Percentiles rank a stretch among this genome's conserved stretches.
Conservation (phyloP, 768 basidiomycete species). For the Tubosaeta sp. region DNA sequence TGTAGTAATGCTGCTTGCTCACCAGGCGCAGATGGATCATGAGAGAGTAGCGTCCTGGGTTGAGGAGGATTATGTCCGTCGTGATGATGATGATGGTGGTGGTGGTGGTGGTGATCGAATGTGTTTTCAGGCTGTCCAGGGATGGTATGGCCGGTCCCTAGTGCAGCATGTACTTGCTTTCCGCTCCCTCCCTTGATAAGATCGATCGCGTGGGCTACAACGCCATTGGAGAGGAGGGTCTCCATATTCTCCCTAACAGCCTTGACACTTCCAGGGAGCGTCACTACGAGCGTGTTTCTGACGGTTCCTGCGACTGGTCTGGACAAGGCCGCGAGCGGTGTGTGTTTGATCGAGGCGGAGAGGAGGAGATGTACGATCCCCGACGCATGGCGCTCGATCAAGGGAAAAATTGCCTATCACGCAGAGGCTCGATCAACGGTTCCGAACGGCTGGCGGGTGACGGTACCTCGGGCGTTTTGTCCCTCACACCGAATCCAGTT, state of each 20-base stretch:
- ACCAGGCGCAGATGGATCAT: slow-evolving; percentile 69
- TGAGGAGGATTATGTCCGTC: slow-evolving; percentile 45
- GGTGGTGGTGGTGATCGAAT: slow-evolving; percentile 29
- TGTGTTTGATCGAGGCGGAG: slow-evolving; percentile 63
- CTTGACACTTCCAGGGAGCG: slow-evolving; percentile 82
- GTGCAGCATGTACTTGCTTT: slow-evolving; percentile 47
- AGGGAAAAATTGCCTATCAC: slow-evolving; percentile 50
- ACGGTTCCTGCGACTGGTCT: slow-evolving; percentile 79
- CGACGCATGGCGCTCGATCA: slow-evolving; percentile 64
- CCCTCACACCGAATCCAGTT: slow-evolving; percentile 79
- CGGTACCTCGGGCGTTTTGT: slow-evolving; percentile 77
- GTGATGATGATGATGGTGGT: slow-evolving; percentile 38
- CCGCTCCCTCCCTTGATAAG: slow-evolving; percentile 69
- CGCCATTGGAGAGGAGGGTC: slow-evolving; percentile 51
- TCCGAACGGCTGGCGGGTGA: background rate
- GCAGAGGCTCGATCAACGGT: background rate
- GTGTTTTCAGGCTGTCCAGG: slow-evolving; percentile 9
- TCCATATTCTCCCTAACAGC: slow-evolving; percentile 78
- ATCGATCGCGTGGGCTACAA: slow-evolving; percentile 70
- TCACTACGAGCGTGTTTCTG: slow-evolving; percentile 63
- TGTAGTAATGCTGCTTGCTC: slow-evolving; percentile 19
- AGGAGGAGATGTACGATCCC: slow-evolving; percentile 76
- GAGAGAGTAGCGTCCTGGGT: slow-evolving; percentile 57
- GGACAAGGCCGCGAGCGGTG: slow-evolving; percentile 77
- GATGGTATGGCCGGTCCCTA: slow-evolving; percentile 35